These are phyloP conservation scores for Nigrograna mackinnonii DNA, from an alignment of 2,329 filamentous ascomycete genomes.

Conservation along the genomic window DNA sequence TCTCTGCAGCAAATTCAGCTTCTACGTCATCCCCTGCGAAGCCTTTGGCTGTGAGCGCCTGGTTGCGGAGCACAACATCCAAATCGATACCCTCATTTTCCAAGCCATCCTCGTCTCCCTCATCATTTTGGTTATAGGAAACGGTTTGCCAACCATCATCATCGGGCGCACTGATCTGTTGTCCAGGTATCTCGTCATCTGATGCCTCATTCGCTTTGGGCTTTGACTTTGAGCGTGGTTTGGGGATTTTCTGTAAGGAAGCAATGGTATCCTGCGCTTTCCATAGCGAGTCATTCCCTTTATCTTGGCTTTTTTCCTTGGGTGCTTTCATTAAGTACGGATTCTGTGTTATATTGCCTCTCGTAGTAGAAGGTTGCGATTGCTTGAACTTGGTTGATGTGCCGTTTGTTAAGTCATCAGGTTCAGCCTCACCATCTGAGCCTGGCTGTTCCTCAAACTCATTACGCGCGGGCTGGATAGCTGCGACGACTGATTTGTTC, in stretches of 20 bases:
- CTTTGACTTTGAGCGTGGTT: conserved; percentile 17
- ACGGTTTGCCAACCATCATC: conserved; percentile 51
- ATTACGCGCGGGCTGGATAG: conserved; percentile 40
- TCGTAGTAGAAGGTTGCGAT: conserved; percentile 1
- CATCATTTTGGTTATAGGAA: conserved; percentile 36
- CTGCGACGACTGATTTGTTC: conserved; percentile 33
- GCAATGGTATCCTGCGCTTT: conserved; percentile 14
- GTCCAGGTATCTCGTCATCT: conserved; percentile 32
- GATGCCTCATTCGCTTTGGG: conserved; percentile 12
- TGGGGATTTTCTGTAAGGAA: conserved; percentile 7
- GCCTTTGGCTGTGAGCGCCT: conserved; percentile 75
- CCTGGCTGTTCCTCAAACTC: conserved; percentile 65
- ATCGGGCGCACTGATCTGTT: conserved; percentile 36
- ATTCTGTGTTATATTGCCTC: conserved; percentile 28
- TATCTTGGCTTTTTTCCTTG: conserved; percentile 25
- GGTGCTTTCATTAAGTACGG: conserved; percentile 39
- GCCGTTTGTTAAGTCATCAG: conserved; percentile 15
- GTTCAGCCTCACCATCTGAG: conserved; percentile 49
- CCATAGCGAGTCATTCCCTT: conserved; percentile 16
- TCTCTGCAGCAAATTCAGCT: conserved; percentile 79
- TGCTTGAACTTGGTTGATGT: conserved; percentile 13
- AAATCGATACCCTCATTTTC: conserved; percentile 46
- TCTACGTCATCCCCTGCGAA: conserved; percentile 88
- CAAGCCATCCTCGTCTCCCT: conserved; percentile 27
- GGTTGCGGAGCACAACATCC: conserved; percentile 51